Conservation (phyloP, 176 grass and related monocot genomes). For the Oropetium thomaeum region DNA sequence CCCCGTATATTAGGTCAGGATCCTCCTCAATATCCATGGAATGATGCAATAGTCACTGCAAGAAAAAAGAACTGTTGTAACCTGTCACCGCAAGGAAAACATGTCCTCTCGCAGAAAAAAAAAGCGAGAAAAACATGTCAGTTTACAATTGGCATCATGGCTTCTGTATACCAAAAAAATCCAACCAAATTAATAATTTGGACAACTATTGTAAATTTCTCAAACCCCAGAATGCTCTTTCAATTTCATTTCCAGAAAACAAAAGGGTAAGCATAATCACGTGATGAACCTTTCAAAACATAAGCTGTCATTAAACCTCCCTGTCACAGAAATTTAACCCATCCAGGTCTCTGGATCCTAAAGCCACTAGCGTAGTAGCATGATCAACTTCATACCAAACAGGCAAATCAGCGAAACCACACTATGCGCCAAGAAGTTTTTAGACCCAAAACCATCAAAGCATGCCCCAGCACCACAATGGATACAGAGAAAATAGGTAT, state of each 20-base stretch:
- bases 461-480: background rate
- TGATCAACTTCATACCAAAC: background rate
- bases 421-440: background rate
- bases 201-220: background rate
- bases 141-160: slow-evolving; percentile 6
- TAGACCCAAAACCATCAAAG: background rate
- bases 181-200: background rate
- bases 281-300: background rate
- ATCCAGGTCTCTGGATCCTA: background rate
- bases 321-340: background rate
- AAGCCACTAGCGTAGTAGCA: background rate
- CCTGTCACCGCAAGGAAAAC: background rate
- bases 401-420: background rate
- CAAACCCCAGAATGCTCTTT: background rate
- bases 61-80: background rate
- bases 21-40: slow-evolving; percentile 36
- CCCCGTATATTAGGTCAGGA: slow-evolving; percentile 53
- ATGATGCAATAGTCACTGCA: slow-evolving; percentile 19
- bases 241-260: background rate
- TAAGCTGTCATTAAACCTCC: background rate
- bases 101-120: background rate
- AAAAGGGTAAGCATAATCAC: background rate
- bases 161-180: background rate
- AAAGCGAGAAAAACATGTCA: background rate
- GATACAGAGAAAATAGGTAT: background rate